Percentiles rank a stretch among this genome's conserved stretches.
Evolutionary conservation across 2,329 filamentous ascomycete genomes (phyloP).

Genomic region (Monilinia fructicola): DNA sequence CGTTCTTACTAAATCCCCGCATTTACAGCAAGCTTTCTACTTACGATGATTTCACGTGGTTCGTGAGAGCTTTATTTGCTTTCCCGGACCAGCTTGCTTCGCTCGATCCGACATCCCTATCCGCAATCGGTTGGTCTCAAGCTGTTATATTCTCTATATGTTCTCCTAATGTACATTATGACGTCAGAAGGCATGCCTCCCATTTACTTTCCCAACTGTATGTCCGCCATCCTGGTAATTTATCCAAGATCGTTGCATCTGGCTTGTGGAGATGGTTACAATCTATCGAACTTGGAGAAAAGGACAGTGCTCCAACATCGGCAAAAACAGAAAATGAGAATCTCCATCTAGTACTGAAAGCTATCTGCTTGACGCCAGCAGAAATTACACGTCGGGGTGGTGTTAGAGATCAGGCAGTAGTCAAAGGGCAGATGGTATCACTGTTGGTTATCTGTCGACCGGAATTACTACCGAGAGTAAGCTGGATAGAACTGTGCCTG

Average conservation of each 20-base stretch:
- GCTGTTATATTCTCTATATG: conserved; percentile 78
- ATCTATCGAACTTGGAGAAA: conserved; percentile 66
- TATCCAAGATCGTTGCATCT: conserved; percentile 63
- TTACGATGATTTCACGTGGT: conserved; percentile 78
- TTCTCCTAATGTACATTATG: conserved; percentile 58
- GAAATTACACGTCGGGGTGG: conserved; percentile 48
- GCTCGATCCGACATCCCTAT: conserved; percentile 49
- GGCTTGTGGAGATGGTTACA: conserved; percentile 81
- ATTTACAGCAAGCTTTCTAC: conserved; percentile 77
- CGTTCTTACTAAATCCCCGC: conserved; percentile 80
- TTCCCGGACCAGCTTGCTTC: conserved; percentile 53
- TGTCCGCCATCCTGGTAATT: conserved; percentile 53
- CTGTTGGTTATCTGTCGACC: conserved; percentile 76
- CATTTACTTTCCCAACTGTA: conserved; percentile 66
- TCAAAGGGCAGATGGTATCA: conserved; percentile 71
- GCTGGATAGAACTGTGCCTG: conserved; percentile 88
- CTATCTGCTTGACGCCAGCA: conserved; percentile 62
- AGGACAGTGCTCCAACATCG: conserved; percentile 68
- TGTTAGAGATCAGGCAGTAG: conserved; percentile 47
- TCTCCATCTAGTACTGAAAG: conserved; percentile 60
- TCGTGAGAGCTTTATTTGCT: conserved; percentile 66
- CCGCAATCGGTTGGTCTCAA: conserved; percentile 76
- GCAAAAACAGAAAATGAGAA: conserved; percentile 64
- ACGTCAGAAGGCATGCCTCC: conserved; percentile 62
- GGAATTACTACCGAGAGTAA: conserved; percentile 72